A percentile compares a stretch with the other conserved stretches of the same genome.
Evolutionary conservation across 441 rosid genomes (phyloP).

Genomic region (Isatis lusitanica): DNA sequence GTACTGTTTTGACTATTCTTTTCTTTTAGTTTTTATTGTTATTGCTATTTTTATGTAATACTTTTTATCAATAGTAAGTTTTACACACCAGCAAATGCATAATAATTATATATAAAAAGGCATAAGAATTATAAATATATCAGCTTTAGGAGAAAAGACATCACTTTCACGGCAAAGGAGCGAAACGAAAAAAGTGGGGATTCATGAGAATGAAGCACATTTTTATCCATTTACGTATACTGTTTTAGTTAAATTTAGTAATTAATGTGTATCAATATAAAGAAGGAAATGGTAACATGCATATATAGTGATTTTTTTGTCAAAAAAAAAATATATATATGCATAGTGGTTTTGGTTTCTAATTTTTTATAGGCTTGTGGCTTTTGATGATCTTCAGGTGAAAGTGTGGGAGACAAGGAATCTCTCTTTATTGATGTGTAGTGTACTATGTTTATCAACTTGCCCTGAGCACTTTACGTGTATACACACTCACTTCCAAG

Average conservation of each 20-base stretch:
- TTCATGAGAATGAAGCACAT: conserved; percentile 16
- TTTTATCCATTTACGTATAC: background rate
- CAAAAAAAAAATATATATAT: background rate
- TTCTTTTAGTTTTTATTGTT: background rate
- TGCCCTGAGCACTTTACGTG: conserved; percentile 28
- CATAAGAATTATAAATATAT: background rate
- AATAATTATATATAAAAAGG: background rate
- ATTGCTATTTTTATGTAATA: background rate
- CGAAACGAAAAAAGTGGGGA: background rate
- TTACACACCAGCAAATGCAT: conserved; percentile 18
- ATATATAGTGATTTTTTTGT: background rate
- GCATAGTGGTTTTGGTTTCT: conserved; percentile 13
- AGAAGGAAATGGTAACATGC: conserved; percentile 1
- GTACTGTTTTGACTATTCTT: conserved; percentile 4
- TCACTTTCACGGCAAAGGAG: conserved; percentile 14
- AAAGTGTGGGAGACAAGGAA: conserved; percentile 33
- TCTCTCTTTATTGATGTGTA: conserved; percentile 27
- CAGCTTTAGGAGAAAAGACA: conserved; percentile 30
- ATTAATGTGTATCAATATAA: background rate
- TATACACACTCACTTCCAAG: conserved; percentile 22
- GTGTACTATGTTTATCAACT: conserved; percentile 37
- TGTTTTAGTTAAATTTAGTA: background rate
- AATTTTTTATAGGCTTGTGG: conserved; percentile 10
- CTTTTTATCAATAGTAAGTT: background rate
- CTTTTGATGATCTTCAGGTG: conserved; percentile 39